Conservation (phyloP, 75 land plant species). For the Adiantum capillusveneris region DNA sequence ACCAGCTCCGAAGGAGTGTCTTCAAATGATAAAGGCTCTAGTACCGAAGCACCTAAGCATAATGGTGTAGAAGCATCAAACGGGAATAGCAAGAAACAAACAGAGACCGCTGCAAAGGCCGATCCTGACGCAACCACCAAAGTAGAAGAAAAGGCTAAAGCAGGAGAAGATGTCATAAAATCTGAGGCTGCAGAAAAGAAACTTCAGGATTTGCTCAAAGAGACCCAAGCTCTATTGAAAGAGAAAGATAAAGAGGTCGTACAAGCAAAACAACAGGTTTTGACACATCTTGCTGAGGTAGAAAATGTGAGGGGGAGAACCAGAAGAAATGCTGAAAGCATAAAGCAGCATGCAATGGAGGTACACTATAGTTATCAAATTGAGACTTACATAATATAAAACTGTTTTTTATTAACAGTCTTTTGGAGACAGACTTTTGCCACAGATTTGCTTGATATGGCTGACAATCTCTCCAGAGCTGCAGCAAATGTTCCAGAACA, state of each 20-base stretch:
- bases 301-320: constrained; percentile 28
- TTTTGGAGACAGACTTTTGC: constrained; percentile 20
- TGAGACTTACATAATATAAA: not conserved
- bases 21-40: too few species aligned
- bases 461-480: constrained; percentile 28
- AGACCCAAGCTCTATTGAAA: constrained; percentile 14
- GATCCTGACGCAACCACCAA: too few species aligned
- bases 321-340: constrained; percentile 20
- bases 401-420: not conserved
- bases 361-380: constrained; percentile 13
- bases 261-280: constrained; percentile 20
- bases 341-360: constrained; percentile 27
- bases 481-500: constrained; percentile 14
- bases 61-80: too few species aligned
- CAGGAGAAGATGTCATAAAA: too few species aligned
- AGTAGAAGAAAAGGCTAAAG: too few species aligned
- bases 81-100: too few species aligned
- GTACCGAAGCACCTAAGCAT: too few species aligned
- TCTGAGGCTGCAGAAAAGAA: too few species aligned
- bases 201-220: constrained; percentile 6
- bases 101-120: too few species aligned
- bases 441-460: constrained; percentile 26
- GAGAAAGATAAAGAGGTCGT: constrained; percentile 16
- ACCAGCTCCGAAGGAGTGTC: too few species aligned
- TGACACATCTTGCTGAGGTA: constrained; percentile 21